Percentiles rank a stretch among this genome's conserved stretches.
phyloP scores from a whole-genome alignment of 2,329 filamentous ascomycete genomes.

The Talaromyces amestolkiae region DNA sequence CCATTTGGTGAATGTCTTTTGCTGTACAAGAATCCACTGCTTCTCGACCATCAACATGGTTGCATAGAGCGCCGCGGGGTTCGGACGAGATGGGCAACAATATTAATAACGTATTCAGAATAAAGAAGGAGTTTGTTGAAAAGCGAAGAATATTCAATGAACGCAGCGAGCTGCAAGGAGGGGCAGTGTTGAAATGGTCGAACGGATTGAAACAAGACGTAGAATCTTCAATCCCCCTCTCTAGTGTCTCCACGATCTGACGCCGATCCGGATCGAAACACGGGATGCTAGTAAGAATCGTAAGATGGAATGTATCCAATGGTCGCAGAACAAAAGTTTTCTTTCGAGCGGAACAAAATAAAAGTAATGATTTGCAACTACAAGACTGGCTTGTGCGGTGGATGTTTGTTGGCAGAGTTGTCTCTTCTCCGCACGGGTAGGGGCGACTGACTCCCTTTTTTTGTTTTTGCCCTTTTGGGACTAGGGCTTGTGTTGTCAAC shows the following conservation, averaged over 20 bases:
- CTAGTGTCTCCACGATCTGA: conserved; percentile 1
- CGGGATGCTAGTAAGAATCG: not conserved
- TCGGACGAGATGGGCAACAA: not conserved
- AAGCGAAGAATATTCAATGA: conserved; percentile 2
- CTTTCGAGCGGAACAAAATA: not conserved
- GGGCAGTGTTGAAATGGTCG: conserved; percentile 9
- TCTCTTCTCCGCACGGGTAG: conserved; percentile 14
- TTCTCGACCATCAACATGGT: conserved; percentile 55
- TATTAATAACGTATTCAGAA: not conserved
- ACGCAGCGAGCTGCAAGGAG: conserved; percentile 5
- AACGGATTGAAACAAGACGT: conserved; percentile 1
- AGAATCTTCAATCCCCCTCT: not conserved
- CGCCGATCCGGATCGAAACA: conserved; percentile 11
- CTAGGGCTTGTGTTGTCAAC: conserved; percentile 7
- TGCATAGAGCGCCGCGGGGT: conserved; percentile 16
- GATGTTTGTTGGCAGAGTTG: not conserved
- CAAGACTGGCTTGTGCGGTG: not conserved
- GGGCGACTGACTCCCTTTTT: conserved; percentile 8
- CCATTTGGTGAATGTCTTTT: conserved; percentile 99
- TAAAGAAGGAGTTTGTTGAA: not conserved
- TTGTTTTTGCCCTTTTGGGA: not conserved
- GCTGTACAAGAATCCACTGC: conserved; percentile 75
- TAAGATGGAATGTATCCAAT: not conserved
- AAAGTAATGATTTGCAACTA: not conserved
- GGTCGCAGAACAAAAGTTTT: not conserved